A percentile compares a stretch with the other conserved stretches of the same genome.
Conservation (phyloP, 805 yeast genomes). For the Monosporozyma aerobia region DNA sequence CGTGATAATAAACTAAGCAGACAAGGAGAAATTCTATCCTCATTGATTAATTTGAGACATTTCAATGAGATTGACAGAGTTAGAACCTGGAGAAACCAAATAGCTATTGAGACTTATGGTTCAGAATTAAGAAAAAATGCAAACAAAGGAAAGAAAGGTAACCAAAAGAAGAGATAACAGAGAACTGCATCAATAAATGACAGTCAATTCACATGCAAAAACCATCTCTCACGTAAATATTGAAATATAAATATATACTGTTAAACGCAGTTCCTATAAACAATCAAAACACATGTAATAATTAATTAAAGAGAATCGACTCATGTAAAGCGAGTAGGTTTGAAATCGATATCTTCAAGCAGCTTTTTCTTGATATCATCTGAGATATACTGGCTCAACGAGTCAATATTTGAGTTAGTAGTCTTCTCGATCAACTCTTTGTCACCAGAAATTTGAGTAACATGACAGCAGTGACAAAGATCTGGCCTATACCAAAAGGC, state of each 20-base stretch:
- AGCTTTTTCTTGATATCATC: neutral
- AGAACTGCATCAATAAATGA: neutral
- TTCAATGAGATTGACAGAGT: slow-evolving; percentile 16
- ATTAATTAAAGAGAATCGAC: neutral
- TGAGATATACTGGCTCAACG: neutral
- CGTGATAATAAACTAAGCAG: slow-evolving; percentile 18
- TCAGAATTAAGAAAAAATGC: slow-evolving; percentile 21
- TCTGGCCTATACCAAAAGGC: slow-evolving; percentile 16
- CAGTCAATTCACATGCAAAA: neutral
- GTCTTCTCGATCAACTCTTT: neutral
- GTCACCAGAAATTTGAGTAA: neutral
- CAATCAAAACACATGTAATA: neutral
- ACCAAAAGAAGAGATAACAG: neutral
- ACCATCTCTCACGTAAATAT: neutral
- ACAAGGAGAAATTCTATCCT: slow-evolving; percentile 20
- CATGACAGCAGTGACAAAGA: slow-evolving; percentile 12
- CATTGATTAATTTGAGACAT: slow-evolving; percentile 18
- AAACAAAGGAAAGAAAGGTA: slow-evolving; percentile 21
- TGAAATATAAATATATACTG: neutral
- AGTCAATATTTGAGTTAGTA: neutral
- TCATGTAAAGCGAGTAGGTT: neutral
- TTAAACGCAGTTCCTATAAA: neutral
- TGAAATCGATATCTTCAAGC: neutral
- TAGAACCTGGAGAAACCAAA: slow-evolving; percentile 21
- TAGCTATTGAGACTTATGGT: slow-evolving; percentile 19